These are phyloP conservation scores for Trametes pubescens DNA, from an alignment of 1,284 basidiomycete genomes.

Conservation along the genomic window DNA sequence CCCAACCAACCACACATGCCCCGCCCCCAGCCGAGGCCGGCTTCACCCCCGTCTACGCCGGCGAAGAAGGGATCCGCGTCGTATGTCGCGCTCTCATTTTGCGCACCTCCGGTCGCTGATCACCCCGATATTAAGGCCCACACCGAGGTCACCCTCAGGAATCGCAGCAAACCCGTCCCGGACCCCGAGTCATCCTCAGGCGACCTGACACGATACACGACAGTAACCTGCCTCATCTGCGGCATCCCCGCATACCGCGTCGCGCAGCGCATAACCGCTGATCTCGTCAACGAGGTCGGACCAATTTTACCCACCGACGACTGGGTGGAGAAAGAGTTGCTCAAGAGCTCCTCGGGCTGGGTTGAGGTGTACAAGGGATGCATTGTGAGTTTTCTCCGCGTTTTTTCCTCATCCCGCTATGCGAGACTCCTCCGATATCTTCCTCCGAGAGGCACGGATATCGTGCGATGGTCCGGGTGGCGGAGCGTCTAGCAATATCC, in stretches of 20 bases:
- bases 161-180: constrained; percentile 57
- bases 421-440: neutral
- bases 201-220: constrained; percentile 64
- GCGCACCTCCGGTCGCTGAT: constrained; percentile 23
- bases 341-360: constrained; percentile 75
- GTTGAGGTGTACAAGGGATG: constrained; percentile 72
- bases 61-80: constrained; percentile 70
- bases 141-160: constrained; percentile 75
- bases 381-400: constrained; percentile 60
- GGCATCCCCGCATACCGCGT: constrained; percentile 74
- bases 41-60: constrained; percentile 67
- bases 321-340: constrained; percentile 75
- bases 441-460: constrained; percentile 1
- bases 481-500: constrained; percentile 13
- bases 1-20: constrained; percentile 32
- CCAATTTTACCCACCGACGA: constrained; percentile 74
- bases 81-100: constrained; percentile 51
- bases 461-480: constrained; percentile 25
- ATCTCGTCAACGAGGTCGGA: constrained; percentile 70
- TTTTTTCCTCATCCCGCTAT: neutral
- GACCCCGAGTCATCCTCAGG: constrained; percentile 50
- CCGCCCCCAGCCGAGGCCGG: constrained; percentile 49
- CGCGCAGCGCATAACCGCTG: constrained; percentile 62
- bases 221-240: constrained; percentile 76
- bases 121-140: constrained; percentile 55